These are phyloP conservation scores for Wickerhamomyces sp. DNA, from an alignment of 1,139 yeast species.

Conservation along the genomic window DNA sequence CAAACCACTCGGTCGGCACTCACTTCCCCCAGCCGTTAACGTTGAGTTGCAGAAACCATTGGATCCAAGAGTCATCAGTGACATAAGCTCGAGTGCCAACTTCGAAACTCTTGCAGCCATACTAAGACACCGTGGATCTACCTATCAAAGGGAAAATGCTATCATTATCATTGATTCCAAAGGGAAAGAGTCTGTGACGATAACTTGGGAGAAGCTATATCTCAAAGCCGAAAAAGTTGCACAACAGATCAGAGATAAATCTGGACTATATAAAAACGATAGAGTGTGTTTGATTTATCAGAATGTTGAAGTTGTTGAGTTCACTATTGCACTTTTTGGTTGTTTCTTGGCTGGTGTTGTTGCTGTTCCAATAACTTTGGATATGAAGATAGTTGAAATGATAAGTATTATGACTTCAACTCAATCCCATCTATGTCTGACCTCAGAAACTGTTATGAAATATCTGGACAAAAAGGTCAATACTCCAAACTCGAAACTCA, in stretches of 20 bases:
- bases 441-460: slow-evolving; percentile 65
- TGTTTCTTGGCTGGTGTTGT: slow-evolving; percentile 92
- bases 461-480: slow-evolving; percentile 22
- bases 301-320: slow-evolving; percentile 79
- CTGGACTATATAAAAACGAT: slow-evolving; percentile 72
- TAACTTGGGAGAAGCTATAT: slow-evolving; percentile 89
- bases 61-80: slow-evolving; percentile 48
- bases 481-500: slow-evolving; percentile 32
- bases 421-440: slow-evolving; percentile 70
- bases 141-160: slow-evolving; percentile 66
- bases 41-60: slow-evolving; percentile 46
- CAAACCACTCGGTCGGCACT: slow-evolving; percentile 9
- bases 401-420: slow-evolving; percentile 69
- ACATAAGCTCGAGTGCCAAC: slow-evolving; percentile 25
- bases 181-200: slow-evolving; percentile 73
- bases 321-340: slow-evolving; percentile 80
- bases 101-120: slow-evolving; percentile 67
- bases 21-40: slow-evolving; percentile 19
- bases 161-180: slow-evolving; percentile 65
- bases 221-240: slow-evolving; percentile 84
- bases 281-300: slow-evolving; percentile 81
- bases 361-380: slow-evolving; percentile 87
- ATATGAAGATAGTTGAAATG: slow-evolving; percentile 59
- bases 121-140: slow-evolving; percentile 63
- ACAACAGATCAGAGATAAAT: slow-evolving; percentile 73